These are phyloP conservation scores for Themeda triandra DNA, from an alignment of 176 grass and related monocot genomes.

Conservation along the genomic window DNA sequence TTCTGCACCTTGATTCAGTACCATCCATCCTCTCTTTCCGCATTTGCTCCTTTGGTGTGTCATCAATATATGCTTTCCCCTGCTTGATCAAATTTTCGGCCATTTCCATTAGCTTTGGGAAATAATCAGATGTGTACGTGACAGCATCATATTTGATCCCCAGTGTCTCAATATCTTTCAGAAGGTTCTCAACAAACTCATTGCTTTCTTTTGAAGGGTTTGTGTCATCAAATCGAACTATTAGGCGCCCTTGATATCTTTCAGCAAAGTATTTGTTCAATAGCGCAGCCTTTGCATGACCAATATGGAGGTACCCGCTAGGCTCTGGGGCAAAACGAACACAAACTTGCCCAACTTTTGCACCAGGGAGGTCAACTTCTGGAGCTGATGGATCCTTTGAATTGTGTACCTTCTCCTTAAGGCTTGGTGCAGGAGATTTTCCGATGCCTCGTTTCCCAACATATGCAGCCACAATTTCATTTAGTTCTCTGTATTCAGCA, in stretches of 20 bases:
- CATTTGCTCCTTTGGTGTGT: conserved; percentile 85
- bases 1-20: conserved; percentile 70
- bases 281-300: conserved; percentile 81
- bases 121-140: conserved; percentile 91
- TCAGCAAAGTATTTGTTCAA: conserved; percentile 92
- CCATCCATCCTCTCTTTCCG: conserved; percentile 89
- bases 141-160: conserved; percentile 73
- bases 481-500: conserved; percentile 37
- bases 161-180: conserved; percentile 84
- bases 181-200: conserved; percentile 80
- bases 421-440: conserved; percentile 64
- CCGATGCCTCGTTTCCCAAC: conserved; percentile 78
- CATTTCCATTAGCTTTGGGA: conserved; percentile 75
- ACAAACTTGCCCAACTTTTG: conserved; percentile 71
- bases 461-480: conserved; percentile 54
- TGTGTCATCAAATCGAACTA: conserved; percentile 86
- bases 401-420: background rate
- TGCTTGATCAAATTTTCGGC: conserved; percentile 63
- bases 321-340: conserved; percentile 83
- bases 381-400: too few species aligned
- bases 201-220: conserved; percentile 90
- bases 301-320: conserved; percentile 86
- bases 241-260: conserved; percentile 56
- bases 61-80: conserved; percentile 86
- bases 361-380: conserved; percentile 28